These are phyloP conservation scores for Cryptococcus maquisensis DNA, from an alignment of 1,284 basidiomycete species.

Conservation along the genomic window DNA sequence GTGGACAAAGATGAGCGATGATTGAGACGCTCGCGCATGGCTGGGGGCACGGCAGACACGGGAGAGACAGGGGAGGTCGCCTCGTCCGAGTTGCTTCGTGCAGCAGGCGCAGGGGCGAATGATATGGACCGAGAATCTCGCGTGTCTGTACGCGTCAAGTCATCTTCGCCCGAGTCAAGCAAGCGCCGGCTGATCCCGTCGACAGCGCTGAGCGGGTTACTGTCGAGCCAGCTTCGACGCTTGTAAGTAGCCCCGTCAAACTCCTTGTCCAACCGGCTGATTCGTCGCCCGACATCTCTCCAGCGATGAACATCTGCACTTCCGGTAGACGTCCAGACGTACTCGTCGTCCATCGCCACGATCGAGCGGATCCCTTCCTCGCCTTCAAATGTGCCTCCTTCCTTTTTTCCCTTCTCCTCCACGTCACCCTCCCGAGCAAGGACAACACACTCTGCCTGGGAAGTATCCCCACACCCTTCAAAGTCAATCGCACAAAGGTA, in stretches of 20 bases:
- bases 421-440: conserved; percentile 63
- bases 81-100: conserved; percentile 3
- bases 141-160: conserved; percentile 24
- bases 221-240: conserved; percentile 17
- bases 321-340: conserved; percentile 87
- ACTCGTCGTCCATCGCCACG: conserved; percentile 74
- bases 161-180: conserved; percentile 11
- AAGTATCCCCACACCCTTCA: conserved; percentile 70
- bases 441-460: conserved; percentile 83
- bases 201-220: conserved; percentile 1
- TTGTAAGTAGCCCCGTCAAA: conserved; percentile 26
- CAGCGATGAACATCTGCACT: conserved; percentile 77
- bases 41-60: conserved; percentile 14
- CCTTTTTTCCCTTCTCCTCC: neutral
- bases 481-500: conserved; percentile 86
- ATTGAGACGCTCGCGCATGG: conserved; percentile 17
- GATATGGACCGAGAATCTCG: conserved; percentile 35
- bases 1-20: conserved; percentile 17
- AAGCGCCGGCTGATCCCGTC: conserved; percentile 22
- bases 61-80: conserved; percentile 6
- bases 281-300: conserved; percentile 56
- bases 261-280: conserved; percentile 58
- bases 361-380: conserved; percentile 77
- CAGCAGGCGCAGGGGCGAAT: conserved; percentile 33
- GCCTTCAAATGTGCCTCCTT: conserved; percentile 46